Evolutionary conservation across 179 eudicot species (phyloP), one percentile per base, ranked within the genome.

Genomic region (Vitellaria paradoxa): DNA sequence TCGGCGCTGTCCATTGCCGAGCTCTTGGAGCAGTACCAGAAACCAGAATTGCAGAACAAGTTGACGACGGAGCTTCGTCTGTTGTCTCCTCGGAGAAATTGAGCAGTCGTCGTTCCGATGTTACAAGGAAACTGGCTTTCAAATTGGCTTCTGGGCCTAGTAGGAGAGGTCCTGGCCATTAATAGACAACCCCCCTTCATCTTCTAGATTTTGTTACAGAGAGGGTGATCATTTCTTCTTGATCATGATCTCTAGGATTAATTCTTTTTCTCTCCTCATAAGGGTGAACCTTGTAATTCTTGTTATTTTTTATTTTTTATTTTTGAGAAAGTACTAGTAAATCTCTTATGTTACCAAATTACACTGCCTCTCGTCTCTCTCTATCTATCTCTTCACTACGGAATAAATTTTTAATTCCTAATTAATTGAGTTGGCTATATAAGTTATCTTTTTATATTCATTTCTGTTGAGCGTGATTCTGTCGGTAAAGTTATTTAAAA

Each of bases 81-180:
- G 70, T 47, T 5, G 68, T 37, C n/a, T 46, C 78, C 17, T 52
- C 71, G 52, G 70, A 56, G 10, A 61, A 82, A 57, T 74, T 81
- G 3, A 50, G 68, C 12, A 17, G 10, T 7, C 24, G 42, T 68
- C 53, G 60, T 1, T 20, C 62, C 13, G n/a, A 73, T 6, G 24
- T 73, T 2, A 50, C 78, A 14, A 40, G 77, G 64, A 68, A 75
- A 61, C 78, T 84, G 76, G 26, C 40, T 18, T 79, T 81, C 42
- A 72, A 76, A 26, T 46, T 78, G 82, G 75, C 80, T 40, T 81
- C 84, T n/a, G 86, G 86, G 24, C 86, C 86, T 0, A 84, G 86
- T 78, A 61, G 15, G 61, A 46, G 60, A 26, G 86, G 86, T 7
- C 80, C 79, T n/a, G 86, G 86, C 15, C 80, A 84, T 75, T 81